Evolutionary conservation across 768 basidiomycete species (phyloP), one percentile per base, ranked within the genome.

Genomic region (Tulasnella sp.): DNA sequence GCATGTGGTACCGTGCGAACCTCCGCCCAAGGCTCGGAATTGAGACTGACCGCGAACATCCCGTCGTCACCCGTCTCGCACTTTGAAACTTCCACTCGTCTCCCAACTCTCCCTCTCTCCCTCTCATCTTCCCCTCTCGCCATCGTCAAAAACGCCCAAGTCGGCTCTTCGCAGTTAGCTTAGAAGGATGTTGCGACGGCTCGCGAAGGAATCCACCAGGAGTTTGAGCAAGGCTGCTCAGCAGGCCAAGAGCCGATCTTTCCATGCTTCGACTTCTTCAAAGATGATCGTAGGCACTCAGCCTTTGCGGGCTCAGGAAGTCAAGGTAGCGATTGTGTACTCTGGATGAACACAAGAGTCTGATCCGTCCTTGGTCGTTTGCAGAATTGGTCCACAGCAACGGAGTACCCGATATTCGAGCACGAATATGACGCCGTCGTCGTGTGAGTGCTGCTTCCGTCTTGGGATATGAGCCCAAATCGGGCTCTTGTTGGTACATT

Each of bases 351-450:
- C 69, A 68, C 72, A 66, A 67, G 68, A 69, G 36, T 59, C 44
- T 68, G 39, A 70, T 39, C 74, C 62, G 69, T 73, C 74, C 74
- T 72, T 75, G 52, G 62, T 22, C 69, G 36, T 69, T 34, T 47
- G 34, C 16, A 75, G 75, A 72, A 75, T 26, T 77, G 74, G 71
- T 71, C 88, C 62, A 90, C 88, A n/a, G n/a, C n/a, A 44, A 92
- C 90, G 66, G 93, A 95, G 79, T 99, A 98, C 80, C 94, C 96
- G 22, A 84, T 99, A 74, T 95, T 99, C 77, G 97, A 99, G 80
- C 97, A 99, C 79, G 95, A 98, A 80, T 98, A 94, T 81, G 96
- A 99, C 84, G 96, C 96, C 19, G 90, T 99, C 77, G 96, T 98
- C 72, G 94, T 98, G 94, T 97, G 79, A 81, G 95, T 86, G 17